These are phyloP conservation scores for Leishmania aethiopica DNA, from an alignment of 208 protist species.

Conservation along the genomic window DNA sequence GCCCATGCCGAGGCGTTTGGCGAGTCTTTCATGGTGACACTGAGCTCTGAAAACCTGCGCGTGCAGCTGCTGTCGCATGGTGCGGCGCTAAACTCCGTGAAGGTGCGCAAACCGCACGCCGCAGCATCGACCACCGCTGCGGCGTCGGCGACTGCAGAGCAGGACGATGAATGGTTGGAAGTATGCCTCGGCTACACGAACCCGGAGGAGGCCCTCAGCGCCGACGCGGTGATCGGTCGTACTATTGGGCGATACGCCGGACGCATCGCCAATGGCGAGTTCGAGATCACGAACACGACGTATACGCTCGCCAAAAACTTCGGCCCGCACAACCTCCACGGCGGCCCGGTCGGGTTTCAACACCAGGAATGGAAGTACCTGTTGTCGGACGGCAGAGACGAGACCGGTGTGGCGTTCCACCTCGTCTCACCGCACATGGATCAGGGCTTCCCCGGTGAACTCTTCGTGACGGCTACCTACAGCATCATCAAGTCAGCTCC, in stretches of 20 bases:
- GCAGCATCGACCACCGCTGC: background rate
- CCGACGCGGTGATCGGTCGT: slow-evolving; percentile 24
- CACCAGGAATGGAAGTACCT: slow-evolving; percentile 78
- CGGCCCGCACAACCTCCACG: slow-evolving; percentile 69
- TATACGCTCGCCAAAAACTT: slow-evolving; percentile 73
- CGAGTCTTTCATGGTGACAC: slow-evolving; percentile 50
- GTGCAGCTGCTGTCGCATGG: slow-evolving; percentile 71
- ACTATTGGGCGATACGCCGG: slow-evolving; percentile 69
- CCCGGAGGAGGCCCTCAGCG: slow-evolving; percentile 36
- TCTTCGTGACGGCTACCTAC: slow-evolving; percentile 75
- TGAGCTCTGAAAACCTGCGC: slow-evolving; percentile 49
- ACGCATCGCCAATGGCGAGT: slow-evolving; percentile 63
- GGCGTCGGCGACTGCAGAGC: background rate
- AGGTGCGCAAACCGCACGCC: slow-evolving; percentile 47
- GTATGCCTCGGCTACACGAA: slow-evolving; percentile 55
- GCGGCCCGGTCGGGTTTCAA: slow-evolving; percentile 63
- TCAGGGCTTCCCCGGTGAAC: slow-evolving; percentile 80
- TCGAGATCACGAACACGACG: slow-evolving; percentile 41
- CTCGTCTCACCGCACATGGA: slow-evolving; percentile 74
- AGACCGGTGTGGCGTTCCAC: slow-evolving; percentile 75
- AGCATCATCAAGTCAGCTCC: slow-evolving; percentile 45
- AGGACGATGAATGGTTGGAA: slow-evolving; percentile 46
- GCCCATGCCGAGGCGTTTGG: slow-evolving; percentile 63
- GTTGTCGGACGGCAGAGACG: slow-evolving; percentile 64
- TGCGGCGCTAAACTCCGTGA: slow-evolving; percentile 66